Evolutionary conservation across 2,329 filamentous ascomycete genomes (phyloP).

Genomic region (Penicillium sp.): DNA sequence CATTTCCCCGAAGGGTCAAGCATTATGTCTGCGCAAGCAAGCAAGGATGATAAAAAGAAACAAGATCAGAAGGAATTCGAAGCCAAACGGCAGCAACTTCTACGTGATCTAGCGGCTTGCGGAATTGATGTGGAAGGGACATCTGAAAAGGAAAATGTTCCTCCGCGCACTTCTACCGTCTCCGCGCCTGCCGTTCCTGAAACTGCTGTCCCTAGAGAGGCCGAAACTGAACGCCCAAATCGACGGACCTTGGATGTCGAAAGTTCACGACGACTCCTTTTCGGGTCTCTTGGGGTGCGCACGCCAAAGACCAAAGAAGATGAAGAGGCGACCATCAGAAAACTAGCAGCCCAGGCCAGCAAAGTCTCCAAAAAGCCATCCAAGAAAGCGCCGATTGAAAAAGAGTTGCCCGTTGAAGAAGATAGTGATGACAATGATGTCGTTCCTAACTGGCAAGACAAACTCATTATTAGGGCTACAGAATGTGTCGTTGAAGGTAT

Average conservation of each 20-base stretch:
- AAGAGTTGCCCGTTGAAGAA: slow-evolving; percentile 4
- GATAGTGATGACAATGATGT: slow-evolving; percentile 51
- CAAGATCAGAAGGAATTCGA: slow-evolving; percentile 49
- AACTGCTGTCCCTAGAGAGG: slow-evolving; percentile 9
- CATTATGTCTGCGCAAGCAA: slow-evolving; percentile 15
- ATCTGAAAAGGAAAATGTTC: slow-evolving; percentile 33
- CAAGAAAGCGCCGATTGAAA: slow-evolving; percentile 20
- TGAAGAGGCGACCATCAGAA: slow-evolving; percentile 61
- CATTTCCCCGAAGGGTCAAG: slow-evolving; percentile 22
- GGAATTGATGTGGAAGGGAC: slow-evolving; percentile 50
- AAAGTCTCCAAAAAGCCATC: slow-evolving; percentile 28
- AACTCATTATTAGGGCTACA: slow-evolving; percentile 73
- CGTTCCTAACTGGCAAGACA: slow-evolving; percentile 69
- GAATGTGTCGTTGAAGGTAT: slow-evolving; percentile 77
- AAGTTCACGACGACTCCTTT: slow-evolving; percentile 67
- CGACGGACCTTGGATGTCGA: slow-evolving; percentile 56
- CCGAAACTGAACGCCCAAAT: slow-evolving; percentile 20
- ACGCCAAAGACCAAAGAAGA: slow-evolving; percentile 69
- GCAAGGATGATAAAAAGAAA: slow-evolving; percentile 20
- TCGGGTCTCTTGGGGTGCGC: slow-evolving; percentile 70
- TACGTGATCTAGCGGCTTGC: slow-evolving; percentile 53
- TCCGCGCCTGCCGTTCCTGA: slow-evolving; percentile 6
- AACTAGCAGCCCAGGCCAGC: slow-evolving; percentile 58
- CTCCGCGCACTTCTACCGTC: slow-evolving; percentile 15
- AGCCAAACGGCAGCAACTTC: slow-evolving; percentile 51